A percentile compares a stretch with the other conserved stretches of the same genome.
Conservation (phyloP, 1,139 yeast species). For the Lodderomyces pseudojiufengensis region DNA sequence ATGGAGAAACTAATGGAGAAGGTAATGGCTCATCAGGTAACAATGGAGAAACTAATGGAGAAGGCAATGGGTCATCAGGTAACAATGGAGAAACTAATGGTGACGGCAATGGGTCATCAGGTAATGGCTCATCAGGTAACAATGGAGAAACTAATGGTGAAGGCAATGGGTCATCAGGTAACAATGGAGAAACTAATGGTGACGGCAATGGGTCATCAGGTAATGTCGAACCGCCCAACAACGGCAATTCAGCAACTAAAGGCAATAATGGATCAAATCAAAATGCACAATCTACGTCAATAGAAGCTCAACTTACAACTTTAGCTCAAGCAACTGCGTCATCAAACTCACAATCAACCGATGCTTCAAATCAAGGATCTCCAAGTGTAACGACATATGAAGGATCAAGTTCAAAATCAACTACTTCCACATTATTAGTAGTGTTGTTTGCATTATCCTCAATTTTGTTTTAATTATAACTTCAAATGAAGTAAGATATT, state of each 20-base stretch:
- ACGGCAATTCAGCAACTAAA: too few species aligned
- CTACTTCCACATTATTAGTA: background rate
- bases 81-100: background rate
- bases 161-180: background rate
- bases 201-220: background rate
- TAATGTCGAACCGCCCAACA: too few species aligned
- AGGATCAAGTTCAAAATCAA: conserved; percentile 1
- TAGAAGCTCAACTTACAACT: background rate
- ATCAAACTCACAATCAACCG: background rate
- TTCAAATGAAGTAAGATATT: too few species aligned
- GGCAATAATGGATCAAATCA: background rate
- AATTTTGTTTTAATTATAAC: too few species aligned
- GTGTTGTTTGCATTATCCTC: too few species aligned
- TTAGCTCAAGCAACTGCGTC: background rate
- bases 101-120: background rate
- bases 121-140: background rate
- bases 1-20: background rate
- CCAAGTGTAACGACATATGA: conserved; percentile 1
- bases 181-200: too few species aligned
- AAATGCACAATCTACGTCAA: background rate
- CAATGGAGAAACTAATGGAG: background rate
- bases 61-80: background rate
- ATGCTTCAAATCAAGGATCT: background rate
- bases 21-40: background rate
- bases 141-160: background rate